Evolutionary conservation across 768 basidiomycete species (phyloP), one percentile per base, ranked within the genome.

Genomic region (Dendrothele bispora): DNA sequence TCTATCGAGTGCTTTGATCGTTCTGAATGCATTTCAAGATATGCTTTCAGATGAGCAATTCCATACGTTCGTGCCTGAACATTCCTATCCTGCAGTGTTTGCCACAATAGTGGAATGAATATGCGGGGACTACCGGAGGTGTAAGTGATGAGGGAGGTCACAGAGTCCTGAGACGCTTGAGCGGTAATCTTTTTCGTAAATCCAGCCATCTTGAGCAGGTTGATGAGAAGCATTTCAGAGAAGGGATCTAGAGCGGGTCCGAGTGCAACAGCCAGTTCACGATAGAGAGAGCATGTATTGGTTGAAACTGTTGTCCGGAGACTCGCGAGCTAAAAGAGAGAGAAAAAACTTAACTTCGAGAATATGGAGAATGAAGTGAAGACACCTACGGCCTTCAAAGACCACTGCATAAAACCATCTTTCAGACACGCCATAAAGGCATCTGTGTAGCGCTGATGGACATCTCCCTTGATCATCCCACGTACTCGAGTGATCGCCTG

Each of bases 161-260:
- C 78, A 1, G 82, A 74, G 2, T 77, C 71, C 62, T 98, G 97
- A 1, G 95, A 90, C 50, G 86, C 86, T 47, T 91, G 85, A 4
- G 88, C 91, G 20, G 83, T 80, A 39, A 98, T 84, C 64, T 95
- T 95, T 69, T 99, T 99, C 26, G 95, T 98, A 46, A 90, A 84
- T 7, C 83, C 84, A 24, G 89, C 83, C 89, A 98, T 88, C 52
- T 83, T 84, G 34, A 95, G 73, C 11, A 95, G 77, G 58, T 86
- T 79, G n/a, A 79, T 77, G 49, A 92, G 73, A 3, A 97, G 60
- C 2, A 74, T 63, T 40, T 98, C 97, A 60, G 85, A 86, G 58
- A 88, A 81, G 0, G 84, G 84, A 61, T 98, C 95, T 38, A 98
- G 69, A 14, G 74, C 64, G 8, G 79, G 57, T 37, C 83, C 83